Percentiles rank a stretch among this genome's conserved stretches.
phyloP scores from a whole-genome alignment of 331 rosid genomes.

The Quercus phellos region DNA sequence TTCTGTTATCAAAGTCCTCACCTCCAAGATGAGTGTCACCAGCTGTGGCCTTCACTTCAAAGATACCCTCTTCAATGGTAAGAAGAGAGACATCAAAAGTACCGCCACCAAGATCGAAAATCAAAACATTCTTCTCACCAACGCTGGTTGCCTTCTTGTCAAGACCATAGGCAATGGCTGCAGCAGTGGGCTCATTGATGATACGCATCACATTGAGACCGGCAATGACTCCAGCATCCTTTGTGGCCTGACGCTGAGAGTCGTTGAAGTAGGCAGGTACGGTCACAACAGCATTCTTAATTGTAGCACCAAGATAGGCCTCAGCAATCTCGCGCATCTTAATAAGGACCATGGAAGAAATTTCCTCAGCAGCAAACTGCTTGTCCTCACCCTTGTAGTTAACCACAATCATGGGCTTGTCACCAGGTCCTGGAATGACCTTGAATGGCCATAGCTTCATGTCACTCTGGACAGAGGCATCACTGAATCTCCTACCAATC shows the following conservation, averaged over 20 bases:
- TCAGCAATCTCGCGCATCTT: conserved; percentile 13
- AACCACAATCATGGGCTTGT: conserved; percentile 12
- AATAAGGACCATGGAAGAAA: conserved; percentile 6
- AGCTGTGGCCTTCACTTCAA: conserved; percentile 19
- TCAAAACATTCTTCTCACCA: conserved; percentile 9
- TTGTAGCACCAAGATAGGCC: not conserved
- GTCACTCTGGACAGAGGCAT: conserved; percentile 1
- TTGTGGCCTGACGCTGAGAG: conserved; percentile 21
- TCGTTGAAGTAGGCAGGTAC: conserved; percentile 22
- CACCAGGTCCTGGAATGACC: not conserved
- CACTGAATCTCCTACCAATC: conserved; percentile 13
- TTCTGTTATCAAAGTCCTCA: not conserved
- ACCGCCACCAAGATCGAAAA: conserved; percentile 20
- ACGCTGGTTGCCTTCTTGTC: conserved; percentile 6
- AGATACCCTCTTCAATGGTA: conserved; percentile 6
- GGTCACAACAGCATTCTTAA: conserved; percentile 13
- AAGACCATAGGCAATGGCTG: conserved; percentile 24
- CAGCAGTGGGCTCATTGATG: conserved; percentile 23
- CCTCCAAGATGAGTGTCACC: conserved; percentile 26
- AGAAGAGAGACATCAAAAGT: conserved; percentile 18
- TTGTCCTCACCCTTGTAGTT: not conserved
- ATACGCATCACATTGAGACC: conserved; percentile 21
- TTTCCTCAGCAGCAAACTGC: conserved; percentile 6
- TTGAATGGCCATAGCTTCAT: conserved; percentile 16
- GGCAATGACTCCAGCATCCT: conserved; percentile 4